Conservation (phyloP, 1,139 yeast species). For the Suhomyces atakaporum region DNA sequence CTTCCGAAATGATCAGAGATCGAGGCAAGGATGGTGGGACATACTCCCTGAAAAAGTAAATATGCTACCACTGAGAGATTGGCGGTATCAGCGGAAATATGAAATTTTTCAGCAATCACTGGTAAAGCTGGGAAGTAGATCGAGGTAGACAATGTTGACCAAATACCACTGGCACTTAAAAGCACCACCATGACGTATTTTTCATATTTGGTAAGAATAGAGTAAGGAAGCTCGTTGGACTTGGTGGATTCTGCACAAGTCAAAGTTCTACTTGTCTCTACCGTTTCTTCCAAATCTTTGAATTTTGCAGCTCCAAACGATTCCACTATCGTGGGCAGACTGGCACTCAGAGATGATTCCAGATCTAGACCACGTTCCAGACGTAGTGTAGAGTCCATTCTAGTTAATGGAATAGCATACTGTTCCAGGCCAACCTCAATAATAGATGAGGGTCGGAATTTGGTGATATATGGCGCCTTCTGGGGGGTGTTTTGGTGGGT, state of each 20-base stretch:
- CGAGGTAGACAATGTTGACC: constrained; percentile 68
- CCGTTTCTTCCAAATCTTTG: constrained; percentile 4
- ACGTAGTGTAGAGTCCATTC: not conserved
- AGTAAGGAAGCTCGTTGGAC: constrained; percentile 13
- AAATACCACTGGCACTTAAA: constrained; percentile 40
- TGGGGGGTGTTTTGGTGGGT: not conserved
- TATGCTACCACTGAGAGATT: constrained; percentile 74
- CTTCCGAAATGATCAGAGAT: constrained; percentile 71
- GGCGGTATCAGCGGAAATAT: constrained; percentile 53
- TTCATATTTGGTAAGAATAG: constrained; percentile 20
- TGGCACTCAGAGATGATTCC: not conserved
- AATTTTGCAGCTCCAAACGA: not conserved
- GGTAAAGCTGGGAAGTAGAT: constrained; percentile 75
- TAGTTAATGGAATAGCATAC: not conserved
- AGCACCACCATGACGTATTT: constrained; percentile 23
- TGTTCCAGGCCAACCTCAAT: constrained; percentile 7
- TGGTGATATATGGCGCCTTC: not conserved
- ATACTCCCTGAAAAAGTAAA: constrained; percentile 65
- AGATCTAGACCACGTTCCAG: no score
- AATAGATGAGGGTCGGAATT: constrained; percentile 3
- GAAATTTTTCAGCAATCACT: constrained; percentile 50
- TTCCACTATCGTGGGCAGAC: not conserved
- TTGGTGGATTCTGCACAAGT: constrained; percentile 1
- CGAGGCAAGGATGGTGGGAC: constrained; percentile 29
- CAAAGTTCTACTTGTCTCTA: not conserved